A percentile compares a stretch with the other conserved stretches of the same genome.
Evolutionary conservation across 2,329 filamentous ascomycete species (phyloP).

Genomic region (Hymenoscyphus infarciens): DNA sequence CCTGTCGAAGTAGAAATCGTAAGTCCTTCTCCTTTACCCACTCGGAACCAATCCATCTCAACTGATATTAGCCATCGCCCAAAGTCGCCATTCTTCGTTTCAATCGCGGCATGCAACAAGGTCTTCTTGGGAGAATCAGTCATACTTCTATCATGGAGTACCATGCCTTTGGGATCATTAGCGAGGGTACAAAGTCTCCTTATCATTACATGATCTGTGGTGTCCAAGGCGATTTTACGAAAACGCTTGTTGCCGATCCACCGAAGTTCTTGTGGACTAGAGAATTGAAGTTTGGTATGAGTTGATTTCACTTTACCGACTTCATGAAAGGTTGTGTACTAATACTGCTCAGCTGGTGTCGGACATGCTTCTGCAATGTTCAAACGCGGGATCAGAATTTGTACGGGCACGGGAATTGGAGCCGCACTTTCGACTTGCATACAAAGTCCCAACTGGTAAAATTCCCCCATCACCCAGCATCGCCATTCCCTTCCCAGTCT

Average conservation of each 20-base stretch:
- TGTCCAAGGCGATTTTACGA: constrained; percentile 42
- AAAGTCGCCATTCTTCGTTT: constrained; percentile 41
- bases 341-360: too few relatives aligned
- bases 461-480: background rate
- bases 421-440: constrained; percentile 42
- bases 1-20: constrained; percentile 41
- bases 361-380: constrained; percentile 43
- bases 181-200: constrained; percentile 37
- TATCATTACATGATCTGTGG: constrained; percentile 43
- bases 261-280: constrained; percentile 41
- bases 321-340: too few relatives aligned
- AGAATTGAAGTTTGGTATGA: constrained; percentile 41
- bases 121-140: constrained; percentile 41
- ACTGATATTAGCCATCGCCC: constrained; percentile 36
- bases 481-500: background rate
- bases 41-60: constrained; percentile 19
- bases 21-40: constrained; percentile 16
- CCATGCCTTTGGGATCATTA: constrained; percentile 43
- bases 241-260: constrained; percentile 39
- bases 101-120: constrained; percentile 42
- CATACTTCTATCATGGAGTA: constrained; percentile 43
- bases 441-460: constrained; percentile 39
- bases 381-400: constrained; percentile 41
- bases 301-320: too few relatives aligned
- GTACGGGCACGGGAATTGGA: constrained; percentile 42